phyloP scores from a whole-genome alignment of 129 eudicot genomes.

The Pittosporum tobira region DNA sequence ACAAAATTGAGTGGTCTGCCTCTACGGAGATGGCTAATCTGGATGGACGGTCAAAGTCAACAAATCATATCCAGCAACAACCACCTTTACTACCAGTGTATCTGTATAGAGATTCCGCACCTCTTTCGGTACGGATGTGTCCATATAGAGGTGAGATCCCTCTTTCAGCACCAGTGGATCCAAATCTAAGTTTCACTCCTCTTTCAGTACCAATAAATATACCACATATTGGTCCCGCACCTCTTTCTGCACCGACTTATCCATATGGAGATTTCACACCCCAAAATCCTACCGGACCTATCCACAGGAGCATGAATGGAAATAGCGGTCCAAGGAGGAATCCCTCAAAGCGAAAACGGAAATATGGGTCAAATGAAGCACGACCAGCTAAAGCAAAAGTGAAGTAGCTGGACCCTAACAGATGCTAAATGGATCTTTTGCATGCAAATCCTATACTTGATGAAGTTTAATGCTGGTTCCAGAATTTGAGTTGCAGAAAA shows the following conservation, averaged over 20 bases:
- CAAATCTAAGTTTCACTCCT: no score
- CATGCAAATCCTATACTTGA: neutral
- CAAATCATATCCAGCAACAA: constrained; percentile 8
- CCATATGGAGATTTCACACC: no score
- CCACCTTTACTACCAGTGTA: constrained; percentile 2
- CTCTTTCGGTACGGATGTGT: no score
- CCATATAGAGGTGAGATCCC: no score
- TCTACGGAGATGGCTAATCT: neutral
- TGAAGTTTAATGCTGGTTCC: no score
- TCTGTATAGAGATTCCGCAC: constrained; percentile 6
- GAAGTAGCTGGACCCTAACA: no score
- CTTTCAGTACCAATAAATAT: no score
- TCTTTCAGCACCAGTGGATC: no score
- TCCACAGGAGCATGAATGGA: constrained; percentile 8
- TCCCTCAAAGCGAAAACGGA: constrained; percentile 35
- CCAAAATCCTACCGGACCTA: neutral
- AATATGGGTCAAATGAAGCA: constrained; percentile 14
- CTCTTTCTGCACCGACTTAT: no score
- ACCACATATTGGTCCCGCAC: no score
- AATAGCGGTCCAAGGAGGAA: constrained; percentile 26
- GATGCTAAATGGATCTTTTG: neutral
- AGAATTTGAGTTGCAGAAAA: no score
- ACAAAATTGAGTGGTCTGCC: constrained; percentile 4
- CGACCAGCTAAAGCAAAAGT: no score
- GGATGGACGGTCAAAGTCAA: constrained; percentile 5